phyloP scores from a whole-genome alignment of 768 basidiomycete species.

The Suillus bovinus region DNA sequence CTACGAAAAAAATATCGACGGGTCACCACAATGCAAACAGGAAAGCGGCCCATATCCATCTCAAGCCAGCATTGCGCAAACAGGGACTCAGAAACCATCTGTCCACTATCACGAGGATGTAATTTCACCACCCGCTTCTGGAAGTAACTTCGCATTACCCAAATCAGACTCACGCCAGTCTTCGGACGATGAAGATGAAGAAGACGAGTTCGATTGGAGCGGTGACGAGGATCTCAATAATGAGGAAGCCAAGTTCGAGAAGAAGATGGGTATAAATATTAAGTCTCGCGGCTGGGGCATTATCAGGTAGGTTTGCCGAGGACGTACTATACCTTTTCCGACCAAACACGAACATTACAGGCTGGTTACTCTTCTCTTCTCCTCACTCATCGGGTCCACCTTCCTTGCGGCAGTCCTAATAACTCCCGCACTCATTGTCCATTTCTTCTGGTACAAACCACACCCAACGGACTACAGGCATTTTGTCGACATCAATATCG shows the following conservation, averaged over 20 bases:
- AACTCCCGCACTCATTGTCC: constrained; percentile 59
- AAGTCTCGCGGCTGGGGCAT: constrained; percentile 48
- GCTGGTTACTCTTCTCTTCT: constrained; percentile 61
- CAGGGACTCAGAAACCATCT: constrained; percentile 33
- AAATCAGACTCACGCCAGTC: constrained; percentile 39
- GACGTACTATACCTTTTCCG: neutral
- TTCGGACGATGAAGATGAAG: constrained; percentile 59
- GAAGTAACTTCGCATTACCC: constrained; percentile 27
- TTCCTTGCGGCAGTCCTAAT: constrained; percentile 63
- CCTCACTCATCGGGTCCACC: constrained; percentile 71
- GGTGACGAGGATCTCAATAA: constrained; percentile 76
- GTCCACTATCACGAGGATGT: constrained; percentile 58
- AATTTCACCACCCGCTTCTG: constrained; percentile 23
- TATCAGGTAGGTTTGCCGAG: constrained; percentile 44
- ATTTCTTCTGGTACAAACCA: constrained; percentile 71
- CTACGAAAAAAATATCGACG: constrained; percentile 14
- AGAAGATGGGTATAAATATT: constrained; percentile 54
- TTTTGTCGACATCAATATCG: constrained; percentile 63
- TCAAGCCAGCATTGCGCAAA: constrained; percentile 15
- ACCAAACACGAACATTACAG: constrained; percentile 35
- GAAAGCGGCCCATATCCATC: constrained; percentile 16
- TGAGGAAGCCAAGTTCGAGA: constrained; percentile 64
- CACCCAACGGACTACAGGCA: constrained; percentile 54
- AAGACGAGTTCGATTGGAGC: constrained; percentile 72
- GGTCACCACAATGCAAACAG: constrained; percentile 6